Evolutionary conservation across 306 rosid genomes (phyloP), one percentile per base, ranked within the genome.

Genomic region (Lupinus albus): DNA sequence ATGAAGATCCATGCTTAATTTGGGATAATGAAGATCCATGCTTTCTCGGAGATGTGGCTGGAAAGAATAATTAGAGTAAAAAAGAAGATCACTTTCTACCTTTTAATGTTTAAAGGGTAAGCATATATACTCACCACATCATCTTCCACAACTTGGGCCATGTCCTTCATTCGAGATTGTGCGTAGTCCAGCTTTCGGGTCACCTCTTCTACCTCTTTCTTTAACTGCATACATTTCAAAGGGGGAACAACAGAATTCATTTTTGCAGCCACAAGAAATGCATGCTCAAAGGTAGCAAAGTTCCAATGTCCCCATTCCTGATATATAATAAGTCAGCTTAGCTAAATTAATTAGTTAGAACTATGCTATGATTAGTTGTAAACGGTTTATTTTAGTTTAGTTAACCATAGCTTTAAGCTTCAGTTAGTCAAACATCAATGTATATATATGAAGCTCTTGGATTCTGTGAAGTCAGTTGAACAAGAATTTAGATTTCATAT

Each of bases 191-290:
- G 81, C 77, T 94, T 87, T 82, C 74, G 32, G 13, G 84, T 66
- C 44, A 88, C 67, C 61, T 91, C 96, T 44, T 65, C 67, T 13
- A 88, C 44, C 84, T 90, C 95, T 76, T 81, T 84, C 84, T 78
- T 88, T 63, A 94, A 92, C 99, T 94, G 91, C 86, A 81, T 38
- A 65, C 47, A 42, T 25, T n/a, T n/a, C n/a, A n/a, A n/a, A n/a
- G n/a, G n/a, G n/a, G n/a, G n/a, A 1, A 25, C 30, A 25, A 25
- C 30, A 25, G 30, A 25, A 0, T 25, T 25, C 30, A 25, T 25
- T 2, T 25, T 25, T 25, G 30, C 38, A 64, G 30, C 51, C 61
- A 35, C 59, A 49, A 68, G 62, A 67, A 57, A 54, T 11, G 51
- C 58, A 45, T 46, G 70, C 35, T 47, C 66, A 42, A 21, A 32